Conservation (phyloP, 345 rosid species). For the Crucihimalaya himalaica region DNA sequence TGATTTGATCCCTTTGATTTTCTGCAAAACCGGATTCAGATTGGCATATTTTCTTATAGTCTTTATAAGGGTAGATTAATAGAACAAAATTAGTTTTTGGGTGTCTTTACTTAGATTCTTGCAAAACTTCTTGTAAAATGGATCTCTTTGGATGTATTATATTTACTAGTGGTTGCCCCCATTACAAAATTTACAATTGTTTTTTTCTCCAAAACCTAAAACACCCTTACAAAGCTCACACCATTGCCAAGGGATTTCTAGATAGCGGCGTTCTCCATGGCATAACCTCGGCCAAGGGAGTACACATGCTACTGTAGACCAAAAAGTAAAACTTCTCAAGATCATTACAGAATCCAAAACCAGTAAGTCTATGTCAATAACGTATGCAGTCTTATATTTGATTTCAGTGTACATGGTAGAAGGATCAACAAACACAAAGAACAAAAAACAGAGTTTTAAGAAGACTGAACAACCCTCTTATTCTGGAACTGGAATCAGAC, state of each 20-base stretch:
- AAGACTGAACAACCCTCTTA: not conserved
- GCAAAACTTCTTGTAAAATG: not conserved
- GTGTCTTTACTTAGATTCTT: not conserved
- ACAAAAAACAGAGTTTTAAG: not conserved
- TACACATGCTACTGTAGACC: not conserved
- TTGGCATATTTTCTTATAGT: too few relatives aligned
- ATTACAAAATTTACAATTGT: not conserved
- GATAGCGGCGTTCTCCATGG: too few relatives aligned
- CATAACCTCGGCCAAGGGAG: too few relatives aligned
- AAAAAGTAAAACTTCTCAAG: not conserved
- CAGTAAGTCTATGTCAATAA: not conserved
- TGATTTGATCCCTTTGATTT: not conserved
- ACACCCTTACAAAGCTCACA: not conserved
- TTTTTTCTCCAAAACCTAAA: not conserved
- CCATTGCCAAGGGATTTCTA: not conserved
- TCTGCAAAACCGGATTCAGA: not conserved
- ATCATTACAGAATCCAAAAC: not conserved
- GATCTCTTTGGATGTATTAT: too few relatives aligned
- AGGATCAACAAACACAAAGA: not conserved
- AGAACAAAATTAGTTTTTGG: too few relatives aligned
- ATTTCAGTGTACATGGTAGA: not conserved
- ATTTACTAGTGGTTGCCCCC: not conserved
- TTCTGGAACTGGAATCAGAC: not conserved
- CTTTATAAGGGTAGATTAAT: too few relatives aligned
- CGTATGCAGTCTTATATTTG: not conserved